Evolutionary conservation across 2,329 filamentous ascomycete genomes (phyloP), one percentile per base, ranked within the genome.

Genomic region (Talaromyces sp.): DNA sequence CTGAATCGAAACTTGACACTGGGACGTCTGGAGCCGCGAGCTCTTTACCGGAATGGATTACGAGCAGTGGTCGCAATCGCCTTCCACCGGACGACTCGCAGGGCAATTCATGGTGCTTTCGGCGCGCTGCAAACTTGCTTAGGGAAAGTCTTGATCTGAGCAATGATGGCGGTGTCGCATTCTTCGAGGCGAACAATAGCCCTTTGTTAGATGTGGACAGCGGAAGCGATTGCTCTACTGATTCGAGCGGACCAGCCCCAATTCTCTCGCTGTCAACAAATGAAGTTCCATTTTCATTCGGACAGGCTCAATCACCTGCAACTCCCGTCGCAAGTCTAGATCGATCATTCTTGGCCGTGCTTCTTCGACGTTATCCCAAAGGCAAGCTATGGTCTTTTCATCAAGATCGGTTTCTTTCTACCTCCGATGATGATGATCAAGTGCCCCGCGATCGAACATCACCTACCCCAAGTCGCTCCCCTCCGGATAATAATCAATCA

Each of bases 321-420:
- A 68, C 60, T 33, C 58, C 70, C 3, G 68, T 69, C 2, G 65
- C 68, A 5, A 68, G 62, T 46, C 54, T 71, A 11, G 70, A 71
- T 40, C 64, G 61, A 5, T 59, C 61, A 0, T 73, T 73, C 11
- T 50, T 73, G 5, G 63, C 67, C 11, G 57, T 65, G 36, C 61
- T 79, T 11, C 61, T 79, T 9, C 69, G 68, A 20, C 72, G 75
- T n/a, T 79, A 80, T 52, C 73, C 75, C 4, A 71, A 74, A 47
- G 78, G 78, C 11, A 77, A 78, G 44, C 58, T 80, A 1, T 80
- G 77, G 76, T 76, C 75, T 1, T 77, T 80, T 51, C 75, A 79
- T 42, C 70, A 65, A 2, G 75, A 77, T 58, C 72, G 74, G 0
- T 59, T 68, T 29, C 54, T 79, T 1, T 75, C 74, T 4, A 75